These are phyloP conservation scores for Pouteria campechiana DNA, from an alignment of 179 eudicot genomes.

Conservation along the genomic window DNA sequence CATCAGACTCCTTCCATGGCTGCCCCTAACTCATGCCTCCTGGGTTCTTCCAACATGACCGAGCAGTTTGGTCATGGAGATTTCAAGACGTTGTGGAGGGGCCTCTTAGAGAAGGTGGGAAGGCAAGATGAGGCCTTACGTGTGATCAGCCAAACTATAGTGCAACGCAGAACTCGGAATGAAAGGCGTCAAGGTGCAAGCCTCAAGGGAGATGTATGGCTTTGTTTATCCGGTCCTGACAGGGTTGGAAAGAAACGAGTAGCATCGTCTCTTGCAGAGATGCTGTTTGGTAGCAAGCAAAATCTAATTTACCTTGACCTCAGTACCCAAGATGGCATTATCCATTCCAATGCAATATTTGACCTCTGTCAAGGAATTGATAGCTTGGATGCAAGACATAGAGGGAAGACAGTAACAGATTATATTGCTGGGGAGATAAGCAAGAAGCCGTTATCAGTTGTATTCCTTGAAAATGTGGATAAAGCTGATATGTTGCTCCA, in stretches of 20 bases:
- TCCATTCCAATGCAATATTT: constrained; percentile 26
- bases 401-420: constrained; percentile 60
- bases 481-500: constrained; percentile 57
- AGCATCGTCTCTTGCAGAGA: constrained; percentile 61
- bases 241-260: constrained; percentile 57
- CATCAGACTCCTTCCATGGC: constrained; percentile 8
- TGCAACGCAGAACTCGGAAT: constrained; percentile 33
- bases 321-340: constrained; percentile 20
- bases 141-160: constrained; percentile 37
- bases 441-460: constrained; percentile 51
- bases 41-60: too few relatives aligned
- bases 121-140: constrained; percentile 63
- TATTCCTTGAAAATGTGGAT: constrained; percentile 66
- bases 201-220: constrained; percentile 48
- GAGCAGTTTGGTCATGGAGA: constrained; percentile 28
- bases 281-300: constrained; percentile 41
- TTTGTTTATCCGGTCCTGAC: constrained; percentile 69
- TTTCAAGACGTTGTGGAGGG: constrained; percentile 46
- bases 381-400: constrained; percentile 22
- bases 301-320: constrained; percentile 44
- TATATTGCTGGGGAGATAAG: constrained; percentile 54
- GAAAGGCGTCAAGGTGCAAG: constrained; percentile 23
- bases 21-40: constrained; percentile 4
- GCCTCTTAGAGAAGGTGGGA: constrained; percentile 38
- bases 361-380: constrained; percentile 16